Percentiles rank a stretch among this genome's conserved stretches.
Conservation (phyloP, 148 eudicot genomes). For the Vaccinium darrowii region DNA sequence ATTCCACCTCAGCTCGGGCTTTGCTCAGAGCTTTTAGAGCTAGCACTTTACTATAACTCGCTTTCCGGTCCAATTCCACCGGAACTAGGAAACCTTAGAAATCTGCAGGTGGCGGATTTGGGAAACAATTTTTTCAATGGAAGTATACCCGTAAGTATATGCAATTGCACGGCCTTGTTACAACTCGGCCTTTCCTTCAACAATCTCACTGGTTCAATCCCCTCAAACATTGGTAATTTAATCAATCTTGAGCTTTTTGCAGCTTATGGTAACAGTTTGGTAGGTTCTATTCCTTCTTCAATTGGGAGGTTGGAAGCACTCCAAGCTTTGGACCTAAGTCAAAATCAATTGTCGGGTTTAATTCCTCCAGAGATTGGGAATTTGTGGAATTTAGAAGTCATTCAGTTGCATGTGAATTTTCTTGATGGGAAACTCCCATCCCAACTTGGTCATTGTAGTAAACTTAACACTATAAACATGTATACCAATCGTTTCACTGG, state of each 20-base stretch:
- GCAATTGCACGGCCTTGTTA: constrained; percentile 51
- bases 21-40: constrained; percentile 46
- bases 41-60: constrained; percentile 44
- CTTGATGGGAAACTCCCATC: constrained; percentile 62
- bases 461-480: constrained; percentile 43
- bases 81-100: constrained; percentile 51
- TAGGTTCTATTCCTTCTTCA: constrained; percentile 67
- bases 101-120: constrained; percentile 43
- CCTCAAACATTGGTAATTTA: constrained; percentile 56
- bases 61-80: constrained; percentile 61
- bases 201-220: constrained; percentile 59
- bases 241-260: constrained; percentile 43
- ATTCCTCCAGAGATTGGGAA: constrained; percentile 64
- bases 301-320: constrained; percentile 42
- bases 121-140: constrained; percentile 60
- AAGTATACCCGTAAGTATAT: constrained; percentile 58
- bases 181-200: constrained; percentile 40
- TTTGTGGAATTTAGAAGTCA: constrained; percentile 42
- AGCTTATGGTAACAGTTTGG: constrained; percentile 46
- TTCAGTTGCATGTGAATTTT: constrained; percentile 54
- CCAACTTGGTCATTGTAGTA: constrained; percentile 54
- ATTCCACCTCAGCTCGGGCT: constrained; percentile 61
- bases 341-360: constrained; percentile 51
- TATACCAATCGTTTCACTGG: constrained; percentile 57
- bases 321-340: constrained; percentile 48